Percentiles rank a stretch among this genome's conserved stretches.
Evolutionary conservation across 495 filamentous ascomycete genomes (phyloP).

Genomic region (Penicillium tannophilum): DNA sequence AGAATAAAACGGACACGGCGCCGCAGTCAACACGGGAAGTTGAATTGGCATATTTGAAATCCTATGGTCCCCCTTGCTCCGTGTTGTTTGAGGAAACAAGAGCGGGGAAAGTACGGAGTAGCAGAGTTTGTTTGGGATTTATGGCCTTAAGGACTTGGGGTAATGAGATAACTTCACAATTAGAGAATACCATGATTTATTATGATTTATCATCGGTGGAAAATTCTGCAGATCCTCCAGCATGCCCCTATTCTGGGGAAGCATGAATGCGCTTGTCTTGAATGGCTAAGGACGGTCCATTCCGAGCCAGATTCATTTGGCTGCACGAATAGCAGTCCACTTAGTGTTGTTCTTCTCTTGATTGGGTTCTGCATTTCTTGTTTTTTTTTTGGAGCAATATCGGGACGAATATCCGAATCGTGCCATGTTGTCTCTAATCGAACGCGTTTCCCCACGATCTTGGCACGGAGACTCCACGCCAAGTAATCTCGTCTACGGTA

Average conservation of each 20-base stretch:
- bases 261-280: slow-evolving; percentile 5
- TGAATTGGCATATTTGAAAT: not conserved
- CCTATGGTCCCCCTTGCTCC: not conserved
- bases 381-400: not conserved
- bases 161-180: not conserved
- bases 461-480: not conserved
- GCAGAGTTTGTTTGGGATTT: not conserved
- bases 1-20: slow-evolving; percentile 9
- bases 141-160: not conserved
- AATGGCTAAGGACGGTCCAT: slow-evolving; percentile 13
- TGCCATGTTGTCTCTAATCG: not conserved
- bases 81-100: slow-evolving; percentile 24
- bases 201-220: not conserved
- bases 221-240: not conserved
- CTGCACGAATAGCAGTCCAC: not conserved
- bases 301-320: not conserved
- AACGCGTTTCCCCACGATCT: not conserved
- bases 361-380: not conserved
- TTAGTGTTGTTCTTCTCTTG: not conserved
- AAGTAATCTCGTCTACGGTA: not conserved
- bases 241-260: not conserved
- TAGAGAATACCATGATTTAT: not conserved
- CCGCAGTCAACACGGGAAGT: slow-evolving; percentile 5
- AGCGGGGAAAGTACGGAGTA: slow-evolving; percentile 6
- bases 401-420: not conserved